phyloP scores from a whole-genome alignment of 2,329 filamentous ascomycete genomes.

The Diaporthe destruens region DNA sequence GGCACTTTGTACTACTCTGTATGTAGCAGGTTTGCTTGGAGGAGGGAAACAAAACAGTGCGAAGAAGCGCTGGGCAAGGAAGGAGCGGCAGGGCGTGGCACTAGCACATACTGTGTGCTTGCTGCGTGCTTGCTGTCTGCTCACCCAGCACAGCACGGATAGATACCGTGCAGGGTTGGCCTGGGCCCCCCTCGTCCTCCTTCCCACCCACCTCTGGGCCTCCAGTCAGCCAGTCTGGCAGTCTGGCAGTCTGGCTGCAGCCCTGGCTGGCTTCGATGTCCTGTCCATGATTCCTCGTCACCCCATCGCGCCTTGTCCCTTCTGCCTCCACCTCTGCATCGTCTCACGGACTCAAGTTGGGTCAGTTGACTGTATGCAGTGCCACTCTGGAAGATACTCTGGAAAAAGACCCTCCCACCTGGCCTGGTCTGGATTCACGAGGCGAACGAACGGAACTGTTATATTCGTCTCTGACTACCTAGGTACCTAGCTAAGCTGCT shows the following conservation, averaged over 20 bases:
- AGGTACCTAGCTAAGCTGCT: background rate
- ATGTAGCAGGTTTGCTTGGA: background rate
- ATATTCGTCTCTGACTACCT: background rate
- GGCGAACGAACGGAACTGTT: background rate
- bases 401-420: no score
- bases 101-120: background rate
- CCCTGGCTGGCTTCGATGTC: background rate
- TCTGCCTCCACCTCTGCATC: background rate
- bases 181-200: constrained; percentile 1
- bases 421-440: background rate
- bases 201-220: background rate
- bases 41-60: constrained; percentile 22
- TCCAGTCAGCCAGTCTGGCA: no score
- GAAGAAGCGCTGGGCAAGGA: constrained; percentile 1
- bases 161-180: constrained; percentile 11
- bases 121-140: no score
- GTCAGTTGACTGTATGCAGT: background rate
- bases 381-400: background rate
- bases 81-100: background rate
- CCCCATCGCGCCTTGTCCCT: background rate
- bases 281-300: background rate
- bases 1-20: no score
- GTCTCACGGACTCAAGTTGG: background rate
- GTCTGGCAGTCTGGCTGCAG: no score
- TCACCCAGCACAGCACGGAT: constrained; percentile 7